A percentile compares a stretch with the other conserved stretches of the same genome.
phyloP scores from a whole-genome alignment of 768 basidiomycete genomes.

The Floccularia luteovirens region DNA sequence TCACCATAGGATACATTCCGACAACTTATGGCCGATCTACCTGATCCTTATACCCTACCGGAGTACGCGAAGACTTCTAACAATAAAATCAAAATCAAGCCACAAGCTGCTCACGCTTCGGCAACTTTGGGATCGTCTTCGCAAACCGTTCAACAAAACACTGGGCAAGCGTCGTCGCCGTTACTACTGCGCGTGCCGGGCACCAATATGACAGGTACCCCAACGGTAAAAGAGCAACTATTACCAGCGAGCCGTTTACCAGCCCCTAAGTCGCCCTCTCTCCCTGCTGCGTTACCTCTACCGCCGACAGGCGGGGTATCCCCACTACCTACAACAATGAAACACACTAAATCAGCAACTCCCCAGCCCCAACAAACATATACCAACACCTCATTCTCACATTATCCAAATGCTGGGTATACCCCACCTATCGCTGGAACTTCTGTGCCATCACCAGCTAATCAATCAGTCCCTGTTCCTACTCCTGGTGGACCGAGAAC shows the following conservation, averaged over 20 bases:
- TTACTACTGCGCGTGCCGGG: conserved; percentile 31
- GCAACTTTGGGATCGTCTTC: conserved; percentile 9
- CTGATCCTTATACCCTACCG: conserved; percentile 54
- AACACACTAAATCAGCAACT: conserved; percentile 21
- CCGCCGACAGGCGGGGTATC: conserved; percentile 10
- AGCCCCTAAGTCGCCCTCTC: conserved; percentile 15
- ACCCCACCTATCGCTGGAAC: conserved; percentile 25
- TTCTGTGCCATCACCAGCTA: conserved; percentile 13
- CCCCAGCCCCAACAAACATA: conserved; percentile 26
- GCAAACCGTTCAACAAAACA: conserved; percentile 4
- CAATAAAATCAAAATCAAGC: conserved; percentile 69
- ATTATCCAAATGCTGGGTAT: conserved; percentile 53
- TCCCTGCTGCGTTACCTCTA: conserved; percentile 11
- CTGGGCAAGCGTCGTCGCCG: conserved; percentile 7
- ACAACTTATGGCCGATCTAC: conserved; percentile 72
- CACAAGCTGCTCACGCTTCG: conserved; percentile 36
- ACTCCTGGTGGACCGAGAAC: conserved; percentile 15
- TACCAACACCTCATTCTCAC: conserved; percentile 28
- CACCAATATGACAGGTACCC: background rate
- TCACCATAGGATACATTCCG: conserved; percentile 64
- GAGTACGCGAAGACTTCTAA: conserved; percentile 49
- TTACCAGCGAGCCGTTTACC: conserved; percentile 12
- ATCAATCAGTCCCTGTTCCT: conserved; percentile 13
- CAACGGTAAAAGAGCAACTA: conserved; percentile 9
- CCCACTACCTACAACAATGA: conserved; percentile 15